phyloP scores from a whole-genome alignment of 345 rosid species.

The Dipteronia sinensis region DNA sequence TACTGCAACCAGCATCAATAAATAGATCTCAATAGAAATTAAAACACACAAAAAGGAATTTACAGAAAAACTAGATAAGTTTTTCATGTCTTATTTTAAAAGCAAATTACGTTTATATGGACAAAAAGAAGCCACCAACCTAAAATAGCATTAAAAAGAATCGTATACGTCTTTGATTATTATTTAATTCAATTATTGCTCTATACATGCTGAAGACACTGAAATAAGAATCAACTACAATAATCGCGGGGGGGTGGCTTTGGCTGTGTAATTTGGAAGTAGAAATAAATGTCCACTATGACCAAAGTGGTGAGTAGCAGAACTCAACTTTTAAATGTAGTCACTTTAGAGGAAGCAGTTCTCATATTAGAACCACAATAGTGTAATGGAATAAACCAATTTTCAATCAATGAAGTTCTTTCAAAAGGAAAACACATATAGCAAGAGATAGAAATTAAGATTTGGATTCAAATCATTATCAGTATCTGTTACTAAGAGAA shows the following conservation, averaged over 20 bases:
- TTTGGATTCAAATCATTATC: background rate
- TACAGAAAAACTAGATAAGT: background rate
- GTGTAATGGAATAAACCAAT: background rate
- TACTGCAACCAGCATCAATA: conserved; percentile 58
- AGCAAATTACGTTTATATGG: background rate
- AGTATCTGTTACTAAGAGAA: background rate
- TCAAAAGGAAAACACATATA: background rate
- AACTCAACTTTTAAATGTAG: background rate
- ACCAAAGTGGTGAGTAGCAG: background rate
- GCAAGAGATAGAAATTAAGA: background rate
- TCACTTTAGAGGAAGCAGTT: background rate
- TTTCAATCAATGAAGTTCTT: background rate
- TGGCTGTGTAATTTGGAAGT: background rate
- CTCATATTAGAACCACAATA: background rate
- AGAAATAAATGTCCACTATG: background rate
- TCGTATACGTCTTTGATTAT: background rate
- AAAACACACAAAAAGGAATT: background rate
- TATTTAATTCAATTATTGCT: background rate
- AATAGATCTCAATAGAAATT: background rate
- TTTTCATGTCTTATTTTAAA: background rate
- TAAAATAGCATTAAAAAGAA: too few species aligned
- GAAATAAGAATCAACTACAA: background rate
- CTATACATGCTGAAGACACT: background rate
- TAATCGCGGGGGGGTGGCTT: background rate
- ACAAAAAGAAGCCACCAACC: background rate